Percentiles rank a stretch among this genome's conserved stretches.
phyloP scores from a whole-genome alignment of 1,139 yeast genomes.

The Taiozyma onychis region DNA sequence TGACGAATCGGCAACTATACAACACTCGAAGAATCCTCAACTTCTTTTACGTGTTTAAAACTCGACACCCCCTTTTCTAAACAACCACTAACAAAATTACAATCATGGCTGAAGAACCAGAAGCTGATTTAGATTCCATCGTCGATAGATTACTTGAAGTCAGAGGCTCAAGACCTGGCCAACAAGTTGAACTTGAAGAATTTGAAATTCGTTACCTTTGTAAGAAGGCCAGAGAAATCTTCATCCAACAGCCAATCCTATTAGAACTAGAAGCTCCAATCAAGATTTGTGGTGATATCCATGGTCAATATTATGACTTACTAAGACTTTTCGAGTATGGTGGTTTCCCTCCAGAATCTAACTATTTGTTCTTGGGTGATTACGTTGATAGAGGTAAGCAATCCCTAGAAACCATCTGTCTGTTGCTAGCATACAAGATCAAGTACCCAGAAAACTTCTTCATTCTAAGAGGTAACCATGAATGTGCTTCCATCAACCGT shows the following conservation, averaged over 20 bases:
- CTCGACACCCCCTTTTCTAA: not conserved
- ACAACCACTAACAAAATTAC: constrained; percentile 4
- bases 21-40: not conserved
- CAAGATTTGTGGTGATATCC: constrained; percentile 91
- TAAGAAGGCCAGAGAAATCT: constrained; percentile 96
- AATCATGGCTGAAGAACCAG: constrained; percentile 44
- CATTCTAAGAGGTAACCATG: constrained; percentile 93
- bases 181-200: constrained; percentile 90
- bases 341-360: constrained; percentile 99
- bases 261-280: constrained; percentile 96
- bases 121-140: constrained; percentile 94
- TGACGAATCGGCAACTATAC: not conserved
- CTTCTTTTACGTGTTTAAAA: not conserved
- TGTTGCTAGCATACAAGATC: constrained; percentile 89
- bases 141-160: constrained; percentile 96
- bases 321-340: constrained; percentile 95
- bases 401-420: constrained; percentile 89
- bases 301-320: constrained; percentile 95
- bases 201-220: constrained; percentile 93
- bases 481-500: constrained; percentile 94
- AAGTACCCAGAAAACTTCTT: constrained; percentile 97
- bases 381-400: constrained; percentile 98
- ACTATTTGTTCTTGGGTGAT: constrained; percentile 91
- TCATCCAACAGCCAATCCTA: constrained; percentile 94
- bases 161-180: constrained; percentile 97